Conservation (phyloP, 441 rosid genomes). For the Eutrema salsugineum region DNA sequence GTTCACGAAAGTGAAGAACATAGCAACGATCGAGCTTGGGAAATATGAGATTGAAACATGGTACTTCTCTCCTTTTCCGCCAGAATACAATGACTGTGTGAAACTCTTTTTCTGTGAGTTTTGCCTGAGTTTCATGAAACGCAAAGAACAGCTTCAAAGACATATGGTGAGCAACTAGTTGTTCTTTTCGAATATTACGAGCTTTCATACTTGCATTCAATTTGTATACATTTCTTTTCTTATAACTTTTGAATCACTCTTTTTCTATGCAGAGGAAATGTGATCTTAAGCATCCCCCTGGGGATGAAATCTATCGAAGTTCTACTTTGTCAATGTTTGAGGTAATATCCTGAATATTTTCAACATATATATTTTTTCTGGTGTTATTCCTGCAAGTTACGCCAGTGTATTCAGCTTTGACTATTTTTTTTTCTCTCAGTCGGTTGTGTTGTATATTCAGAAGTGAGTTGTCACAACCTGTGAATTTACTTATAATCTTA, state of each 20-base stretch:
- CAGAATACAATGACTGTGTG: constrained; percentile 91
- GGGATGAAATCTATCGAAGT: constrained; percentile 97
- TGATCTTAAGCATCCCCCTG: constrained; percentile 98
- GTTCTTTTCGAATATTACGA: neutral
- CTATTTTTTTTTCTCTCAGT: neutral
- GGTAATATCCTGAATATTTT: constrained; percentile 38
- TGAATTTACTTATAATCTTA: neutral
- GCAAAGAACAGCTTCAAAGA: constrained; percentile 99
- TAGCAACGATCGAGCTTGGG: constrained; percentile 98
- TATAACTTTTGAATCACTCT: neutral
- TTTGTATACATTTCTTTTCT: neutral
- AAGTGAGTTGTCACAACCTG: neutral
- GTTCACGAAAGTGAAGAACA: constrained; percentile 97
- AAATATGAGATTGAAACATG: constrained; percentile 99
- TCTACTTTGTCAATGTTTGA: constrained; percentile 99
- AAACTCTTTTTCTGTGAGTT: constrained; percentile 99
- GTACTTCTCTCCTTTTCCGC: constrained; percentile 99
- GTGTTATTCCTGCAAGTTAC: neutral
- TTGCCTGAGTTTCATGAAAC: constrained; percentile 98
- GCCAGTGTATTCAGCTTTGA: neutral
- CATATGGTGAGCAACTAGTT: constrained; percentile 80
- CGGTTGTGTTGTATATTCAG: neutral
- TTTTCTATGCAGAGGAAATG: constrained; percentile 70
- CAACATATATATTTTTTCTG: neutral
- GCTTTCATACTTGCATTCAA: neutral